phyloP scores from a whole-genome alignment of 2,329 filamentous ascomycete genomes.

The Monilinia aucupariae region DNA sequence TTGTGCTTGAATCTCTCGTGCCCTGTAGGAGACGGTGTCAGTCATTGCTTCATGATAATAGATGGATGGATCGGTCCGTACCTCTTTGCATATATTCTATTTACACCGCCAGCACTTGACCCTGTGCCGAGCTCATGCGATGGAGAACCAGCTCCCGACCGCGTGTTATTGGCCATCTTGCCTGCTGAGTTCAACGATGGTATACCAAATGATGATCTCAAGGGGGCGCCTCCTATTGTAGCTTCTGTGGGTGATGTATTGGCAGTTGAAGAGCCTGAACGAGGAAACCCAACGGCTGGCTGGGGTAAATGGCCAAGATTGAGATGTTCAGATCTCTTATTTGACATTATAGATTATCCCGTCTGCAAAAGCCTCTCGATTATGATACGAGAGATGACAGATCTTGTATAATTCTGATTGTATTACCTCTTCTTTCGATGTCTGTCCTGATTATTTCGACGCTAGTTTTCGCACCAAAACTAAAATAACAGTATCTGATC shows the following conservation, averaged over 20 bases:
- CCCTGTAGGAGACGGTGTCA: conserved; percentile 47
- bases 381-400: conserved; percentile 31
- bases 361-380: conserved; percentile 30
- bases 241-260: conserved; percentile 77
- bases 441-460: conserved; percentile 18
- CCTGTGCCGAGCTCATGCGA: conserved; percentile 69
- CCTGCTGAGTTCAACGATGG: conserved; percentile 53
- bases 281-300: conserved; percentile 30
- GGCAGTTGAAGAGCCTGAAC: conserved; percentile 71
- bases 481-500: not conserved
- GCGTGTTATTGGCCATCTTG: conserved; percentile 55
- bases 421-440: conserved; percentile 19
- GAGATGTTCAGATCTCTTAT: conserved; percentile 78
- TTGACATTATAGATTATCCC: conserved; percentile 84
- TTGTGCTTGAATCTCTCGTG: conserved; percentile 93
- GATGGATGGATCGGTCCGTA: conserved; percentile 45
- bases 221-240: conserved; percentile 49
- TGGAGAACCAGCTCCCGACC: conserved; percentile 90
- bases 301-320: conserved; percentile 71
- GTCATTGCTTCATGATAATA: not conserved
- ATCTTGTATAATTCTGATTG: conserved; percentile 26
- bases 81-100: conserved; percentile 87
- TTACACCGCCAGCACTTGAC: conserved; percentile 48
- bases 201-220: conserved; percentile 69
- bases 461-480: conserved; percentile 2